These are phyloP conservation scores for Ceratocystis colombiana DNA, from an alignment of 2,329 filamentous ascomycete genomes.

Conservation along the genomic window DNA sequence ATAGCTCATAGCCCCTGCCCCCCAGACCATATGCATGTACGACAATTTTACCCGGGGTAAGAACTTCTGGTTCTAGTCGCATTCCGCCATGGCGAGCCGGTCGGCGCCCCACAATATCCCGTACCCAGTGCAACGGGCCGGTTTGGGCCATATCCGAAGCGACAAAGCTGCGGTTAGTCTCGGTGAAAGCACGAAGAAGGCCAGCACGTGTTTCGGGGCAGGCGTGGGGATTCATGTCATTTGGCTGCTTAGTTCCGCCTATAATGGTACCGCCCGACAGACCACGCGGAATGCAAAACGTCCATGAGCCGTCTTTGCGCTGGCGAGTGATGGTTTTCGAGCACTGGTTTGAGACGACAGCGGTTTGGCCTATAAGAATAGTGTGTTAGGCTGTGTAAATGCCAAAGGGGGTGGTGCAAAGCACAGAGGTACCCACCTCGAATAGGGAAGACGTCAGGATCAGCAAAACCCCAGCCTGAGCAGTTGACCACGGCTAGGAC, in stretches of 20 bases:
- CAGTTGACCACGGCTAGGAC: constrained; percentile 38
- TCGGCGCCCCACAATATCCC: constrained; percentile 40
- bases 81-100: constrained; percentile 41
- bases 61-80: constrained; percentile 43
- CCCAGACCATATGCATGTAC: constrained; percentile 52
- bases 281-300: constrained; percentile 52
- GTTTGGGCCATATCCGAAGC: constrained; percentile 26
- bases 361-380: constrained; percentile 37
- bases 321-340: constrained; percentile 47
- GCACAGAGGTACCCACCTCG: constrained; percentile 32
- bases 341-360: constrained; percentile 36
- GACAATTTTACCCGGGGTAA: constrained; percentile 29
- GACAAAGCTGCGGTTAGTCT: constrained; percentile 33
- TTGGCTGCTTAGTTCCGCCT: constrained; percentile 54
- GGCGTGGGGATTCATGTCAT: constrained; percentile 45
- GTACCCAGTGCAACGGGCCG: constrained; percentile 32
- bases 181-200: constrained; percentile 37
- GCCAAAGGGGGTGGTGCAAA: not conserved
- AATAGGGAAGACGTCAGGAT: constrained; percentile 37
- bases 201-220: constrained; percentile 38
- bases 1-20: constrained; percentile 52
- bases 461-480: constrained; percentile 39
- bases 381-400: not conserved
- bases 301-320: constrained; percentile 52
- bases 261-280: constrained; percentile 55